A percentile compares a stretch with the other conserved stretches of the same genome.
Evolutionary conservation across 176 grass and related monocot genomes (phyloP).

Genomic region (Avena insularis): DNA sequence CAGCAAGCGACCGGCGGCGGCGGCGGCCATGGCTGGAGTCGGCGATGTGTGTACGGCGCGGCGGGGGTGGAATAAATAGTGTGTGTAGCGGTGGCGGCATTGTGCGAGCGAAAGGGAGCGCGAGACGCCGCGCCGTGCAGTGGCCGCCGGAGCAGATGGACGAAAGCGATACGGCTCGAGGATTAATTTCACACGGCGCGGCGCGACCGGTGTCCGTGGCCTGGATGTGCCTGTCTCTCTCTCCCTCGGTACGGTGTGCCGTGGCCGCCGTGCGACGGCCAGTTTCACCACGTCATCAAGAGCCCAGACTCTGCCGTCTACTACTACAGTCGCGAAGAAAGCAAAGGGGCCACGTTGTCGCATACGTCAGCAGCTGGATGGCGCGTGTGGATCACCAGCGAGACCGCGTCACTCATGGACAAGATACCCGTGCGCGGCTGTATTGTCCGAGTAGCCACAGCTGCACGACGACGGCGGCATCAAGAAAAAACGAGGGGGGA

Average conservation of each 20-base stretch:
- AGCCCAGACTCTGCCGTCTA: background rate
- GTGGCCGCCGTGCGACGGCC: background rate
- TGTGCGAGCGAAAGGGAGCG: background rate
- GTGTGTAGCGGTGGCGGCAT: background rate
- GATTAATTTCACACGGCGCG: conserved; percentile 17
- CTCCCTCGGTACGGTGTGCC: conserved; percentile 8
- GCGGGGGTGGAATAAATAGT: conserved; percentile 40
- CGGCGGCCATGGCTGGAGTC: conserved; percentile 35
- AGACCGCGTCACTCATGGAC: background rate
- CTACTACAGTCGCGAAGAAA: background rate
- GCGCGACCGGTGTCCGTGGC: conserved; percentile 3
- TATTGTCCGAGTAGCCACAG: background rate
- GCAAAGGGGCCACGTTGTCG: background rate
- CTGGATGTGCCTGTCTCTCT: conserved; percentile 6
- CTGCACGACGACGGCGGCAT: background rate
- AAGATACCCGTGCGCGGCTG: background rate
- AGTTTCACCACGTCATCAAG: background rate
- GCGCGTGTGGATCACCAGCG: background rate
- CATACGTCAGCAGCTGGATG: background rate
- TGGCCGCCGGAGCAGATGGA: conserved; percentile 5
- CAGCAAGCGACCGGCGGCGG: conserved; percentile 17
- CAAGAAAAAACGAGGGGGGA: background rate
- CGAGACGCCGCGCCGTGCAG: conserved; percentile 6
- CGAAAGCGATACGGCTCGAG: conserved; percentile 31
- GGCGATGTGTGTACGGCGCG: background rate